phyloP scores from a whole-genome alignment of 2,329 filamentous ascomycete species.

The Pseudocercospora musae region DNA sequence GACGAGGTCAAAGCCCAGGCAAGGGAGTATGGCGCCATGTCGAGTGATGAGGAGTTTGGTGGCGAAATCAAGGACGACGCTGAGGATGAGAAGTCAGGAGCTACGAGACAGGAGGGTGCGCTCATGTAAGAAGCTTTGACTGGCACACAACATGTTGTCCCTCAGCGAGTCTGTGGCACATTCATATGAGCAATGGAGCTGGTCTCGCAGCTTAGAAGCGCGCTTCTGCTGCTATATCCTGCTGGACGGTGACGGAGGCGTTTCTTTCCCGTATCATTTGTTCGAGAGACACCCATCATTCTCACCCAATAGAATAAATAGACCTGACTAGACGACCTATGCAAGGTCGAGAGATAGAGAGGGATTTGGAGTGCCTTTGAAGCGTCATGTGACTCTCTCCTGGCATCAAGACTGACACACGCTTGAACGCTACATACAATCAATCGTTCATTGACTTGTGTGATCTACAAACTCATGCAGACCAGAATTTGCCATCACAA shows the following conservation, averaged over 20 bases:
- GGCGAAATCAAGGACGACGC: slow-evolving; percentile 2
- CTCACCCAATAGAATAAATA: neutral
- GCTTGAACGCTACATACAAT: neutral
- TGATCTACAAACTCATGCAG: neutral
- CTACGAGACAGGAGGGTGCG: neutral
- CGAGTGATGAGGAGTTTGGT: slow-evolving; percentile 11
- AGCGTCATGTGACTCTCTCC: neutral
- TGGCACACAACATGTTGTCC: too few species aligned
- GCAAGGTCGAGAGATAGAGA: too few species aligned
- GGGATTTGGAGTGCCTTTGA: too few species aligned
- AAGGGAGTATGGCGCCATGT: slow-evolving; percentile 24
- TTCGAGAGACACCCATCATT: neutral
- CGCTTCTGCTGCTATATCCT: neutral
- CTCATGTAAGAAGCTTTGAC: neutral
- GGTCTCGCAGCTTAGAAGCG: neutral
- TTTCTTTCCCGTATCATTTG: neutral
- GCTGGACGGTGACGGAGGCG: neutral
- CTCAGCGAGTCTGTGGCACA: neutral
- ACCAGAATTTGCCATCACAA: neutral
- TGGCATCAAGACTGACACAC: neutral
- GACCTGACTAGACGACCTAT: too few species aligned
- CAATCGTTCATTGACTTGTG: neutral
- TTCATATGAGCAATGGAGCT: neutral
- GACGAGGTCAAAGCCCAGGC: slow-evolving; percentile 35
- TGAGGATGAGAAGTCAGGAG: slow-evolving; percentile 10